Conservation (phyloP, 2,329 filamentous ascomycete species). For the Elsinoe necatrix region DNA sequence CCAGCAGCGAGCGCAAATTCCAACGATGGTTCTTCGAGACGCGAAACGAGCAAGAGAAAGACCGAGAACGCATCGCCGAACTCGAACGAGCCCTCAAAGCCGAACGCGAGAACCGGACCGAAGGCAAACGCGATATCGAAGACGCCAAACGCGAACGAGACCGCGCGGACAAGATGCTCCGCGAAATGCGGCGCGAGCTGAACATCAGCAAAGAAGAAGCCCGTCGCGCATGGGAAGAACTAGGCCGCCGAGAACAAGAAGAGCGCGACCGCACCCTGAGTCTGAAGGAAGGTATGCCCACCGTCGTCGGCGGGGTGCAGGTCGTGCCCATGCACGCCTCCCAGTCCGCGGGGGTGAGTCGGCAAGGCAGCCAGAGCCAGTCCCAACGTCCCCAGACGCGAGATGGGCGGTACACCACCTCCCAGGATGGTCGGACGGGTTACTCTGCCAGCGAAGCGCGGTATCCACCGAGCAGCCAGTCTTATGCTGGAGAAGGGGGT, state of each 20-base stretch:
- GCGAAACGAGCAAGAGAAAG: conserved; percentile 73
- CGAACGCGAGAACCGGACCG: conserved; percentile 61
- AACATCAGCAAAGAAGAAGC: conserved; percentile 95
- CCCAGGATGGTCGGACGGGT: background rate
- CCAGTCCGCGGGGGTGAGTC: conserved; percentile 41
- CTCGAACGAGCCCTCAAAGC: conserved; percentile 66
- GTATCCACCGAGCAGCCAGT: conserved; percentile 8
- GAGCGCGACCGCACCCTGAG: conserved; percentile 79
- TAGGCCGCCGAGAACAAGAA: conserved; percentile 85
- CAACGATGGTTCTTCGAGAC: conserved; percentile 99
- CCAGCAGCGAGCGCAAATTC: conserved; percentile 94
- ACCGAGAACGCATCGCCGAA: conserved; percentile 72
- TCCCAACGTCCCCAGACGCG: conserved; percentile 33
- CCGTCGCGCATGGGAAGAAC: conserved; percentile 90
- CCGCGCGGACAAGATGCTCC: conserved; percentile 66
- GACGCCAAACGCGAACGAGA: conserved; percentile 60
- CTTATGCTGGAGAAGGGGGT: background rate
- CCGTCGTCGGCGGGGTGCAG: conserved; percentile 83
- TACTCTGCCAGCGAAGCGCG: conserved; percentile 1
- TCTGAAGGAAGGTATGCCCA: conserved; percentile 80
- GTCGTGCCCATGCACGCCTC: conserved; percentile 86
- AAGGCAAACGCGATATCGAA: conserved; percentile 58
- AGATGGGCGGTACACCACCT: conserved; percentile 9
- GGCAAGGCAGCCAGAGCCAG: conserved; percentile 42
- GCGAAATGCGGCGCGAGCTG: conserved; percentile 85